phyloP scores from a whole-genome alignment of 768 basidiomycete genomes.

The Lactarius evosmus region DNA sequence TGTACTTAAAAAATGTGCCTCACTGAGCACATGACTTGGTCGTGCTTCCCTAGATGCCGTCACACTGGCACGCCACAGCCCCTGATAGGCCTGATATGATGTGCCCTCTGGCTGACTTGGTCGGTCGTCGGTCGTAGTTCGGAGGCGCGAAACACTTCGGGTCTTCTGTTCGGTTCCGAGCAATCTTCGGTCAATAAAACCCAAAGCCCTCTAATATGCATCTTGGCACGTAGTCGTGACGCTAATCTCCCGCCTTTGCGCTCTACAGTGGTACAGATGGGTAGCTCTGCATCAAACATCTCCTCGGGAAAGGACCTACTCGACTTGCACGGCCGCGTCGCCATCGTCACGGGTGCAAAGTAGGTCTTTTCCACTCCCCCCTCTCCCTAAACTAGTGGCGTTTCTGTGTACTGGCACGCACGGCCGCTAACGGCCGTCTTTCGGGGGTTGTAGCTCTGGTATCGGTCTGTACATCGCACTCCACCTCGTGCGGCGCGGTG shows the following conservation, averaged over 20 bases:
- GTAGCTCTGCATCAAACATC: slow-evolving; percentile 21
- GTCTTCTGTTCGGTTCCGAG: slow-evolving; percentile 2
- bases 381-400: background rate
- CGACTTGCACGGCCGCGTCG: slow-evolving; percentile 47
- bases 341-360: slow-evolving; percentile 51
- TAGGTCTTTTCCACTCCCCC: too few species aligned
- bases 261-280: slow-evolving; percentile 7
- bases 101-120: background rate
- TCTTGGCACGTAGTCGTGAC: background rate
- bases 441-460: slow-evolving; percentile 11
- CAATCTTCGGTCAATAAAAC: background rate
- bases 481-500: slow-evolving; percentile 41
- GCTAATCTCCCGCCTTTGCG: background rate
- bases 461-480: slow-evolving; percentile 26
- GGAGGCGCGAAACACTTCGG: background rate
- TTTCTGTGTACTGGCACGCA: background rate
- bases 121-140: background rate
- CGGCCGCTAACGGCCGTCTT: background rate
- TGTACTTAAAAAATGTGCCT: too few species aligned
- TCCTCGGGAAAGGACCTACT: slow-evolving; percentile 41
- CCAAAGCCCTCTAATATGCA: background rate
- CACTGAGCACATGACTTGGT: too few species aligned
- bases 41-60: too few species aligned
- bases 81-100: too few species aligned
- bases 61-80: too few species aligned